Evolutionary conservation across 2,329 filamentous ascomycete genomes (phyloP).

Genomic region (Phaeosphaeria sp.): DNA sequence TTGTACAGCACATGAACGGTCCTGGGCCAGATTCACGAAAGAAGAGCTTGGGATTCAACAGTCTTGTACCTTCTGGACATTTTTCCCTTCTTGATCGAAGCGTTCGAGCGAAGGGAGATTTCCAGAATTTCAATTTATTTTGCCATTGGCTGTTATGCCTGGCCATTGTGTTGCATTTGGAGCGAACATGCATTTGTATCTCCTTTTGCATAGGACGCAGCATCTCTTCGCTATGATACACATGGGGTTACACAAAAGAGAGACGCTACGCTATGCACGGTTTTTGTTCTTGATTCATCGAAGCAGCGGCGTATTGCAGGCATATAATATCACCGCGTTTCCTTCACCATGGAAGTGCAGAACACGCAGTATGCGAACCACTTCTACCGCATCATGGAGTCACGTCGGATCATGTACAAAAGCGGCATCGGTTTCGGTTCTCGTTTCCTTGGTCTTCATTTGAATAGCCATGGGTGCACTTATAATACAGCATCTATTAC

Average conservation of each 20-base stretch:
- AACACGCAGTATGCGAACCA: slow-evolving; percentile 9
- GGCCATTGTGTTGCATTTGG: slow-evolving; percentile 39
- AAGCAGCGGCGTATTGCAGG: slow-evolving; percentile 21
- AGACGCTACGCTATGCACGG: slow-evolving; percentile 14
- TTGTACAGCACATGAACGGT: slow-evolving; percentile 2
- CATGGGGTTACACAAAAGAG: slow-evolving; percentile 21
- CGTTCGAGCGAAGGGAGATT: slow-evolving; percentile 35
- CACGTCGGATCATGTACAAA: slow-evolving; percentile 39
- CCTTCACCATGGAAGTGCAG: slow-evolving; percentile 16
- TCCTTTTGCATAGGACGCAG: slow-evolving; percentile 33
- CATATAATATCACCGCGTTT: slow-evolving; percentile 25
- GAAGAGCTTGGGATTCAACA: slow-evolving; percentile 26
- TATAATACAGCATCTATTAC: slow-evolving; percentile 23
- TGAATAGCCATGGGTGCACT: slow-evolving; percentile 17
- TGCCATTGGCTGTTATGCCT: slow-evolving; percentile 26
- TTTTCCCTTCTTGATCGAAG: slow-evolving; percentile 39
- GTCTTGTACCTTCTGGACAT: slow-evolving; percentile 36
- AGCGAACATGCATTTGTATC: slow-evolving; percentile 40
- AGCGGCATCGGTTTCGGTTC: slow-evolving; percentile 22
- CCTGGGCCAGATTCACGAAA: slow-evolving; percentile 21
- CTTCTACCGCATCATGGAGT: slow-evolving; percentile 19
- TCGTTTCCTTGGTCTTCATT: slow-evolving; percentile 17
- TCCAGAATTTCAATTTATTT: slow-evolving; percentile 40
- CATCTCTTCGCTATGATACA: slow-evolving; percentile 24
- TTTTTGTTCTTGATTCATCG: slow-evolving; percentile 18